These are phyloP conservation scores for Lactarius sp. DNA, from an alignment of 768 basidiomycete genomes.

Conservation along the genomic window DNA sequence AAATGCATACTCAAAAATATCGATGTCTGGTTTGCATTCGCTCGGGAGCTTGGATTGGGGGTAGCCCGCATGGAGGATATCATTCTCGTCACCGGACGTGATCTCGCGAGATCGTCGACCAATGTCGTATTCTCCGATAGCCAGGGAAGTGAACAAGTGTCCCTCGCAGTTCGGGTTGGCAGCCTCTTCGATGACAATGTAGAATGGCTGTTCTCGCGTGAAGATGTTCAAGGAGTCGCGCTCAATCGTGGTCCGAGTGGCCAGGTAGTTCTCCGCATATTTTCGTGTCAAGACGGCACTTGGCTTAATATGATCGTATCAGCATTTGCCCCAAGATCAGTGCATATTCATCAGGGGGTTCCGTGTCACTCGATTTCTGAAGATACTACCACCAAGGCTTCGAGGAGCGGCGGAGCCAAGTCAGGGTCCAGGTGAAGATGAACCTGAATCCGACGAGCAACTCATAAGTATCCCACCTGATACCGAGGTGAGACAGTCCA, in stretches of 20 bases:
- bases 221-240: not conserved
- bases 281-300: not conserved
- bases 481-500: not conserved
- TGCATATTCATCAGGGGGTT: not conserved
- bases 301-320: not conserved
- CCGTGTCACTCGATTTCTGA: not conserved
- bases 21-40: not conserved
- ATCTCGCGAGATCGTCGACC: not conserved
- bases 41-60: not conserved
- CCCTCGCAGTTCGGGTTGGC: not conserved
- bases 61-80: not conserved
- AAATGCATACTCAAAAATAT: not conserved
- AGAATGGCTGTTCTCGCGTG: not conserved
- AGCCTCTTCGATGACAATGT: not conserved
- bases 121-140: not conserved
- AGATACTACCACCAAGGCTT: not conserved
- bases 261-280: not conserved
- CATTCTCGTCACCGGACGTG: not conserved
- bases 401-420: not conserved
- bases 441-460: not conserved
- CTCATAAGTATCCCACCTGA: not conserved
- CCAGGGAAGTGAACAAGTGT: not conserved
- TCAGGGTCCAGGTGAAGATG: not conserved
- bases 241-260: not conserved
- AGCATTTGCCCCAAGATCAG: not conserved